Evolutionary conservation across 768 basidiomycete genomes (phyloP), one percentile per base, ranked within the genome.

Genomic region (Sarcomyxa edulis): DNA sequence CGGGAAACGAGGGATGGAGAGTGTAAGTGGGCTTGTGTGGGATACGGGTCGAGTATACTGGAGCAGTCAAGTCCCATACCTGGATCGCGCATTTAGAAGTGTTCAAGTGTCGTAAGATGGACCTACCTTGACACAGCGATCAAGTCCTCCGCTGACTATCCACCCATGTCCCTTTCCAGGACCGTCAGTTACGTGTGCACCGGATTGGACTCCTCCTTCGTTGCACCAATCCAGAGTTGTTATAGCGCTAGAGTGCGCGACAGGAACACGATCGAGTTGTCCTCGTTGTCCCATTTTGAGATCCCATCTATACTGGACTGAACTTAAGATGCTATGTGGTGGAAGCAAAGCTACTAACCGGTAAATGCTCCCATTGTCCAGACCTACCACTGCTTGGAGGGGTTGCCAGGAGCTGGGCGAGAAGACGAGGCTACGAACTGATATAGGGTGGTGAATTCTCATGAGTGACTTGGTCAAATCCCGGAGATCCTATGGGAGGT

Each of bases 121-220:
- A 48, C 56, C 24, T 32, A 79, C 85, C 65, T 90, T 89, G 35
- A 90, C 86, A 20, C 72, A 79, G 24, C 79, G 76, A 59, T 92
- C 89, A 21, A 91, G 61, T 0, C 87, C 84, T 9, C 81, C 85
- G 37, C 84, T 89, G 5, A 78, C 81, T 15, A 92, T 69, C 86
- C 87, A 92, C 2, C 85, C 84, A 19, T 71, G 56, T 5, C 69
- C 66, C 15, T 48, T 61, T 5, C 57, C 55, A 3, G 53, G 42
- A 25, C 48, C 39, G 23, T 68, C 63, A 9, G 38, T 47, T 21
- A 46, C 45, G 6, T 37, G 39, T 28, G 42, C 21, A 18, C 45
- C n/a, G 37, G 27, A 12, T n/a, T 7, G 7, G 25, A 18, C 3
- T 41, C 19, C 26, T n/a, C 23, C 7, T 19, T 39, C 6, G 15